These are phyloP conservation scores for Colletotrichum cuscutae DNA, from an alignment of 2,329 filamentous ascomycete species.

Conservation along the genomic window DNA sequence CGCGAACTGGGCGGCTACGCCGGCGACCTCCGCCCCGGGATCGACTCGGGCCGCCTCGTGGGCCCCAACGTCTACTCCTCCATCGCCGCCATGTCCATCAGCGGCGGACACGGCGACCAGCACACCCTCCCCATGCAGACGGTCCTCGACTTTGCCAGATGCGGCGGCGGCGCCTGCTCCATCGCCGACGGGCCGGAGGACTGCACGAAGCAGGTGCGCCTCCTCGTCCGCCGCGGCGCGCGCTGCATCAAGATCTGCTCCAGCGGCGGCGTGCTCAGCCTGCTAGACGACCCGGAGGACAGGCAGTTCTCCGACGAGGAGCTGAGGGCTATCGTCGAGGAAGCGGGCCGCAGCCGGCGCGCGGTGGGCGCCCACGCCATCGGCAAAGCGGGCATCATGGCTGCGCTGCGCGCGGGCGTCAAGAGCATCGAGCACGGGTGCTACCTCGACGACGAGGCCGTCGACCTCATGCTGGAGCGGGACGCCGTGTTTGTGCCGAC, in stretches of 20 bases:
- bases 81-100: constrained; percentile 55
- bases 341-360: constrained; percentile 51
- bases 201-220: constrained; percentile 53
- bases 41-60: constrained; percentile 55
- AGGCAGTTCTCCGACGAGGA: constrained; percentile 56
- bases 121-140: constrained; percentile 49
- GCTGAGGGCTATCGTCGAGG: constrained; percentile 54
- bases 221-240: constrained; percentile 56
- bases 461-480: constrained; percentile 56
- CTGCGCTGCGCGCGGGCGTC: constrained; percentile 54
- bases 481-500: constrained; percentile 56
- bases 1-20: constrained; percentile 60
- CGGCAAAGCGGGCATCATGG: constrained; percentile 58
- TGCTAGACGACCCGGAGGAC: constrained; percentile 54
- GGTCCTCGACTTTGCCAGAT: constrained; percentile 44
- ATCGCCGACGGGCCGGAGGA: constrained; percentile 59
- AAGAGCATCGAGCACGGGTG: constrained; percentile 60
- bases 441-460: constrained; percentile 57
- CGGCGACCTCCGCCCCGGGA: constrained; percentile 52
- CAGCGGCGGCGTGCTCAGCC: constrained; percentile 54
- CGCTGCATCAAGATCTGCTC: constrained; percentile 59
- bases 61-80: constrained; percentile 61
- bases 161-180: constrained; percentile 44
- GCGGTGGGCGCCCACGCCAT: constrained; percentile 56
- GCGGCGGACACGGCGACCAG: constrained; percentile 59